phyloP scores from a whole-genome alignment of 2,329 filamentous ascomycete genomes.

The Exophiala oligosperma region DNA sequence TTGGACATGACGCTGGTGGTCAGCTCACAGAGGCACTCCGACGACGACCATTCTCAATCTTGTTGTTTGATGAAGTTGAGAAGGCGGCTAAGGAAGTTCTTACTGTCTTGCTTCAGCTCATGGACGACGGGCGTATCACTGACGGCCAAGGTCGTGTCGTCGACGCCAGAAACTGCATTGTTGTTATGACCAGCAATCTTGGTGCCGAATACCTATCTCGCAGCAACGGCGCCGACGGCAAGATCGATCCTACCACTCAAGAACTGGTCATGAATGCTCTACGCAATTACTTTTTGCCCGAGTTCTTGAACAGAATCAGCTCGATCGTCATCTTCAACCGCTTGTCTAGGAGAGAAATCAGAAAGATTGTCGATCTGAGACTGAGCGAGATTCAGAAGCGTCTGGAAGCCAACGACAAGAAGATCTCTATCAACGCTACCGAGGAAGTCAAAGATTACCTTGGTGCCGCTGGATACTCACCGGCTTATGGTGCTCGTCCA shows the following conservation, averaged over 20 bases:
- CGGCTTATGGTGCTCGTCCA: slow-evolving; percentile 89
- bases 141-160: slow-evolving; percentile 94
- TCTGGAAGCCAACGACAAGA: slow-evolving; percentile 78
- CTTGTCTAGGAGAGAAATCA: slow-evolving; percentile 83
- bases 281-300: slow-evolving; percentile 94
- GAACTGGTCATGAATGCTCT: slow-evolving; percentile 90
- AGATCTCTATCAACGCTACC: slow-evolving; percentile 79
- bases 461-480: slow-evolving; percentile 87
- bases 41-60: slow-evolving; percentile 93
- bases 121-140: slow-evolving; percentile 98
- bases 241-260: slow-evolving; percentile 78
- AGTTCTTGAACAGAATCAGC: slow-evolving; percentile 97
- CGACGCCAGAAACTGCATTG: slow-evolving; percentile 96
- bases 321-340: slow-evolving; percentile 98
- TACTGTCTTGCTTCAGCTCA: slow-evolving; percentile 96
- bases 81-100: slow-evolving; percentile 98
- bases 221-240: slow-evolving; percentile 74
- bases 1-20: slow-evolving; percentile 92
- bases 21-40: slow-evolving; percentile 94
- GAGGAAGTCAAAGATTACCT: slow-evolving; percentile 91
- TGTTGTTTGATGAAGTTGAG: slow-evolving; percentile 97
- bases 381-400: slow-evolving; percentile 88
- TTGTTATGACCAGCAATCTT: slow-evolving; percentile 98
- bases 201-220: slow-evolving; percentile 91
- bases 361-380: slow-evolving; percentile 91